Base-by-base conservation (phyloP, 2,329 filamentous ascomycete genomes). In the Aspergillus unguis region DNA sequence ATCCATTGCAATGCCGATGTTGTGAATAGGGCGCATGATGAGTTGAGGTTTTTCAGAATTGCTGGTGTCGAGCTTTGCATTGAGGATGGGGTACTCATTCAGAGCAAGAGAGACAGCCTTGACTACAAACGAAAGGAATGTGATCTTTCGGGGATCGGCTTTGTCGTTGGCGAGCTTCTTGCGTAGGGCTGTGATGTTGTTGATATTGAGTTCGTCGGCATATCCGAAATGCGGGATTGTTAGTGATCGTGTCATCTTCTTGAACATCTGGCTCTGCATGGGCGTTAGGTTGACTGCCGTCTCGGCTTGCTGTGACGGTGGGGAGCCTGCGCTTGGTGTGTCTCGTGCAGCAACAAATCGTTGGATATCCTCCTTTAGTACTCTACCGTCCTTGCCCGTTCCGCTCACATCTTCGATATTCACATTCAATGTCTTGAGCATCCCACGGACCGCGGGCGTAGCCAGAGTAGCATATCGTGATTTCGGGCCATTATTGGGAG, bases 1-100 rank as follows among this genome's bases (percentile, higher is more conserved):
- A 72, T 99, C 94, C 81, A 99, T 94, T 52, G 94, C 94, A 32
- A 99, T 81, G 55, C 94, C 94, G 56, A 99, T 92, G 73, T 99
- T 95, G 79, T 99, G 94, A 65, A 88, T 85, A 48, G 84, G 83
- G 52, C 92, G 88, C 76, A 90, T 84, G 51, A 92, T 77, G 3
- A 99, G 79, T 32, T 82, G 81, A 0, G 92, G 91, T 65, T 89
- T 92, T 49, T 76, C 75, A 6, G 79, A 76, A 54, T 80, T 77
- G 41, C 71, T 79, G 26, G 71, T 68, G 62, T 96, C 90, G 26
- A 99, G 83, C 53, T 89, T 84, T 3, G 92, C 85, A 69, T 99
- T 99, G 56, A 99, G 84, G 35, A 94, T 79, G 1, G 94, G 92
- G 70, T 90, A 92, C 55, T 87, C 81, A 65, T 86, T 80, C 2